phyloP scores from a whole-genome alignment of 805 yeast species.

The Schwanniomyces yamadae region DNA sequence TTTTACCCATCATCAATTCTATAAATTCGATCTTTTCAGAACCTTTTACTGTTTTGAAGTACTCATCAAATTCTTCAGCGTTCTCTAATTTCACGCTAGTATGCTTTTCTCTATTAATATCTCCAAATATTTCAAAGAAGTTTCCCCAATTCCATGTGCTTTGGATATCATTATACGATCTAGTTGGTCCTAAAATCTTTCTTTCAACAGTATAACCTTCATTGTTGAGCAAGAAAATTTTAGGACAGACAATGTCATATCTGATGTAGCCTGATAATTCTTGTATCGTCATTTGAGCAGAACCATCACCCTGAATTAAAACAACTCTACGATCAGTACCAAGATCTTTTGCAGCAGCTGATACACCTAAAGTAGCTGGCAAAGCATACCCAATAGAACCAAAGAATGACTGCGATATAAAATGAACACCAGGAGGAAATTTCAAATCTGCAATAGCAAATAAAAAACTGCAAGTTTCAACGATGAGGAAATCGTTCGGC shows the following conservation, averaged over 20 bases:
- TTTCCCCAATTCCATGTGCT: slow-evolving; percentile 81
- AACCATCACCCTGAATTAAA: slow-evolving; percentile 86
- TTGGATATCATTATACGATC: slow-evolving; percentile 78
- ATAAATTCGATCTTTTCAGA: slow-evolving; percentile 21
- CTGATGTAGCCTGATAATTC: slow-evolving; percentile 69
- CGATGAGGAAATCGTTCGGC: slow-evolving; percentile 69
- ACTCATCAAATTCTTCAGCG: slow-evolving; percentile 19
- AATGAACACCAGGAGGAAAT: slow-evolving; percentile 53
- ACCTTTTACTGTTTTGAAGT: slow-evolving; percentile 3
- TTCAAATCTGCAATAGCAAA: slow-evolving; percentile 70
- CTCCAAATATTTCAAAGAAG: slow-evolving; percentile 66
- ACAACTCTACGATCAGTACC: slow-evolving; percentile 54
- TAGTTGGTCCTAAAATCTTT: slow-evolving; percentile 73
- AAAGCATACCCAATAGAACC: slow-evolving; percentile 87
- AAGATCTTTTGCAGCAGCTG: slow-evolving; percentile 65
- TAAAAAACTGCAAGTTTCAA: slow-evolving; percentile 82
- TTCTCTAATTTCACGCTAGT: slow-evolving; percentile 18
- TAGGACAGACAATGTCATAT: slow-evolving; percentile 54
- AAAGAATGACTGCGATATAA: slow-evolving; percentile 70
- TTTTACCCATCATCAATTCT: slow-evolving; percentile 26
- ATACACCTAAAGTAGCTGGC: slow-evolving; percentile 83
- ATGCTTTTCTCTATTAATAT: slow-evolving; percentile 22
- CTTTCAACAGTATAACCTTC: slow-evolving; percentile 90
- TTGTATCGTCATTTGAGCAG: slow-evolving; percentile 92
- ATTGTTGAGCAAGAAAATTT: slow-evolving; percentile 76